Percentiles rank a stretch among this genome's conserved stretches.
phyloP scores from a whole-genome alignment of 805 yeast species.

The Komagataella populi region DNA sequence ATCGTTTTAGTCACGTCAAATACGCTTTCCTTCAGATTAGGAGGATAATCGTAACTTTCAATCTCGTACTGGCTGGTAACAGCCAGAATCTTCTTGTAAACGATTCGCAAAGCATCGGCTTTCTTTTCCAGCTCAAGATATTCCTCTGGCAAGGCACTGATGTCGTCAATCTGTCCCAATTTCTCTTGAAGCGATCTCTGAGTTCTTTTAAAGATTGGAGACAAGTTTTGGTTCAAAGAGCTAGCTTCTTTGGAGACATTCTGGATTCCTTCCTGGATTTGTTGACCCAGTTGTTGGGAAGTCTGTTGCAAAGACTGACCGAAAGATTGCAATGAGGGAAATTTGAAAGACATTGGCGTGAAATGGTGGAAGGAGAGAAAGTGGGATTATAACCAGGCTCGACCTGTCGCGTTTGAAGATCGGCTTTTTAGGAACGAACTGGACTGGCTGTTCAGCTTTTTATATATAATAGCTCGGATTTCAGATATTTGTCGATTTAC shows the following conservation, averaged over 20 bases:
- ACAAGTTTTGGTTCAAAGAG: constrained; percentile 20
- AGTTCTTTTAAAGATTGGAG: constrained; percentile 48
- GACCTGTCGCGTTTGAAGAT: not conserved
- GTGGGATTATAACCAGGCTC: not conserved
- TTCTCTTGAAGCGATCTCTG: constrained; percentile 46
- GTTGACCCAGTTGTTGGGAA: constrained; percentile 16
- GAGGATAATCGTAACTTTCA: constrained; percentile 75
- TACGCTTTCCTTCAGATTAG: constrained; percentile 56
- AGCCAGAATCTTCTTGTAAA: constrained; percentile 37
- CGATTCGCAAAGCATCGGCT: constrained; percentile 49
- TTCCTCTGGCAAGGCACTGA: constrained; percentile 62
- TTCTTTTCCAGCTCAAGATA: constrained; percentile 54
- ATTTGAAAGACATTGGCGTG: constrained; percentile 15
- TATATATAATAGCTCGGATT: too few relatives aligned
- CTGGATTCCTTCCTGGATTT: constrained; percentile 17
- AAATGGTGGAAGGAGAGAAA: not conserved
- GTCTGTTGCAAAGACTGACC: constrained; percentile 19
- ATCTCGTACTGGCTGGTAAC: constrained; percentile 55
- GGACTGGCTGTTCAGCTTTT: not conserved
- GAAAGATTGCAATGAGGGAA: constrained; percentile 14
- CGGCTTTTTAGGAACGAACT: not conserved
- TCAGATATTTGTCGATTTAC: too few relatives aligned
- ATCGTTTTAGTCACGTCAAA: constrained; percentile 46
- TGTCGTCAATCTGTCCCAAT: constrained; percentile 51
- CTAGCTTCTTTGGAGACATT: constrained; percentile 20